These are phyloP conservation scores for Phytophthora citrophthora DNA, from an alignment of 352 stramenopile species.

Conservation along the genomic window DNA sequence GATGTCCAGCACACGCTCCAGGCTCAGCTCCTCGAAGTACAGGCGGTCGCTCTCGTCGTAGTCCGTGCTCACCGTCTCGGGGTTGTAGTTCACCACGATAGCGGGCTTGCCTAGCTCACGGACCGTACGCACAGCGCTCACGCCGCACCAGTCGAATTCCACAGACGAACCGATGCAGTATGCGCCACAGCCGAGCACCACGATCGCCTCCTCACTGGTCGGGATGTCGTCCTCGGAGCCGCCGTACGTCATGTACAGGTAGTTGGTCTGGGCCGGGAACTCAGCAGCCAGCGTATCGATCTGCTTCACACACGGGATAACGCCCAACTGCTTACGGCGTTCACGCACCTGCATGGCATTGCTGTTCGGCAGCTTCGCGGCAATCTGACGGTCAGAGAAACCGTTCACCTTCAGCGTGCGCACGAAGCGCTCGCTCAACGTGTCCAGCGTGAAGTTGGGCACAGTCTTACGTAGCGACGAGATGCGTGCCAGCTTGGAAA, in stretches of 20 bases:
- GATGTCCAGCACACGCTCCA: slow-evolving; percentile 95
- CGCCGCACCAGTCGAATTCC: slow-evolving; percentile 98
- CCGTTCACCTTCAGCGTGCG: slow-evolving; percentile 91
- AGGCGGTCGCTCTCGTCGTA: slow-evolving; percentile 98
- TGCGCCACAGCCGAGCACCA: slow-evolving; percentile 95
- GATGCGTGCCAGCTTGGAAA: slow-evolving; percentile 96
- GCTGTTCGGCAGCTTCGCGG: slow-evolving; percentile 73
- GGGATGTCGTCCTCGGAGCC: slow-evolving; percentile 75
- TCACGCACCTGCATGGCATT: slow-evolving; percentile 88
- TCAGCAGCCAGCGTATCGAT: slow-evolving; percentile 97
- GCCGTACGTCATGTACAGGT: slow-evolving; percentile 98
- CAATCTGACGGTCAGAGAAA: slow-evolving; percentile 93
- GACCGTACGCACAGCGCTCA: slow-evolving; percentile 94
- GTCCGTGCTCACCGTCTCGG: slow-evolving; percentile 97
- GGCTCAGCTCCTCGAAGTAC: slow-evolving; percentile 97
- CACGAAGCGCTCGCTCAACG: slow-evolving; percentile 60
- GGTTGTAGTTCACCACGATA: slow-evolving; percentile 98
- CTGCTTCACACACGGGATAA: slow-evolving; percentile 94
- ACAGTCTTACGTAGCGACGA: slow-evolving; percentile 77
- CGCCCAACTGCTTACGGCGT: slow-evolving; percentile 78
- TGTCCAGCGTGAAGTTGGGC: slow-evolving; percentile 61
- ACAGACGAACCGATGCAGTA: slow-evolving; percentile 97
- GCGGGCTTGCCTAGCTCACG: slow-evolving; percentile 83
- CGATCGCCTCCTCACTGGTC: slow-evolving; percentile 83
- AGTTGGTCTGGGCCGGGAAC: slow-evolving; percentile 96